Evolutionary conservation across 805 yeast genomes (phyloP).

Genomic region (Sugiyamaella marilandica): DNA sequence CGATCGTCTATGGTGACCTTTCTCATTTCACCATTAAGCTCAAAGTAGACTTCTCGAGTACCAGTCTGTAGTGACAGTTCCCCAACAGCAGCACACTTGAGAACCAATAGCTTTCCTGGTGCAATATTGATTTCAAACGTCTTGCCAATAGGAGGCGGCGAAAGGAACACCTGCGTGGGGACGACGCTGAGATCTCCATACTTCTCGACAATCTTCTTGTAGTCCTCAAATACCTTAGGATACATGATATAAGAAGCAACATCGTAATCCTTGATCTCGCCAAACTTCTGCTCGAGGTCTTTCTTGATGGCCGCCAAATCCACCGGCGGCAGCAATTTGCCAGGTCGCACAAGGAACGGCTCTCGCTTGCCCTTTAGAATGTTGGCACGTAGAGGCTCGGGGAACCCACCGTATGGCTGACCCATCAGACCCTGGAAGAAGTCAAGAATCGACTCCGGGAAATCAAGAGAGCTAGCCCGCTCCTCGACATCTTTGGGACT

Average conservation of each 20-base stretch:
- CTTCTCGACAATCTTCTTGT: slow-evolving; percentile 63
- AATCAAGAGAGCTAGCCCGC: slow-evolving; percentile 86
- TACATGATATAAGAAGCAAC: slow-evolving; percentile 96
- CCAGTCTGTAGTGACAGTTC: slow-evolving; percentile 83
- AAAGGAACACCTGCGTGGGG: slow-evolving; percentile 87
- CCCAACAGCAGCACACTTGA: slow-evolving; percentile 89
- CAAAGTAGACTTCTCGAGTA: slow-evolving; percentile 92
- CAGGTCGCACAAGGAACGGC: slow-evolving; percentile 86
- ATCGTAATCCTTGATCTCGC: slow-evolving; percentile 76
- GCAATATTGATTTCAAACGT: slow-evolving; percentile 87
- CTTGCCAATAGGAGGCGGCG: slow-evolving; percentile 82
- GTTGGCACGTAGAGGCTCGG: slow-evolving; percentile 94
- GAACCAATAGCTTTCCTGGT: slow-evolving; percentile 88
- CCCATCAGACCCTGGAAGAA: slow-evolving; percentile 99
- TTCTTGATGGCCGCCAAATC: slow-evolving; percentile 67
- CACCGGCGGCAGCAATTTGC: slow-evolving; percentile 80
- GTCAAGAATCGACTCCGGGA: slow-evolving; percentile 98
- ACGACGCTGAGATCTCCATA: slow-evolving; percentile 91
- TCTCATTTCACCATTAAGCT: slow-evolving; percentile 97
- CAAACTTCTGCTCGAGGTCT: slow-evolving; percentile 74
- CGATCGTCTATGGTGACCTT: slow-evolving; percentile 89
- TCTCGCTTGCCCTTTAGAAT: slow-evolving; percentile 88
- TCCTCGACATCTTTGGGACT: slow-evolving; percentile 78
- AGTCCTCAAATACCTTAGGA: slow-evolving; percentile 94
- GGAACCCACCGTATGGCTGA: slow-evolving; percentile 99